phyloP scores from a whole-genome alignment of 257 asterid genomes.

The Verbascum thapsus region DNA sequence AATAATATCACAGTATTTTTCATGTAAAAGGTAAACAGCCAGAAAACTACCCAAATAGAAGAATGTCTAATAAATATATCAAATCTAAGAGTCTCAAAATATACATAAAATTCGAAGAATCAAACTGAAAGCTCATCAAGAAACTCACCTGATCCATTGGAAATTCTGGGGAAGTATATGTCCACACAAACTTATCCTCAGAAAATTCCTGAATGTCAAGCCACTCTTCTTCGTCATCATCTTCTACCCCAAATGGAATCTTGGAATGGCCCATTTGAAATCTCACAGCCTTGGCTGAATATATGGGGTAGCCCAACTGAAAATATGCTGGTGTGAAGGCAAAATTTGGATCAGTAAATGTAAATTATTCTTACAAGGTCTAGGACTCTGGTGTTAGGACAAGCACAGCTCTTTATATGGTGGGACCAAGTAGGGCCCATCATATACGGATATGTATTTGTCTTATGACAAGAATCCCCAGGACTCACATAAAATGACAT shows the following conservation, averaged over 20 bases:
- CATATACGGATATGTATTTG: too few relatives aligned
- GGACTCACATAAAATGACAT: too few relatives aligned
- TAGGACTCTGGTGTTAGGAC: too few relatives aligned
- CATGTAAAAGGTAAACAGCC: too few relatives aligned
- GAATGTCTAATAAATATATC: too few relatives aligned
- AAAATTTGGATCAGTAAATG: constrained; percentile 28
- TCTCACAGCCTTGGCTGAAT: constrained; percentile 74
- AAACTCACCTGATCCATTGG: constrained; percentile 69
- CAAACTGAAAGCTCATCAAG: not conserved
- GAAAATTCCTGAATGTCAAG: constrained; percentile 33
- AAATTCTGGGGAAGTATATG: constrained; percentile 64
- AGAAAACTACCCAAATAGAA: too few relatives aligned
- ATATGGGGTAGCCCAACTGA: constrained; percentile 75
- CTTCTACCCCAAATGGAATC: constrained; percentile 35
- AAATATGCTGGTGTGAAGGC: constrained; percentile 60
- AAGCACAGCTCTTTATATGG: too few relatives aligned
- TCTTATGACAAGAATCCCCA: too few relatives aligned
- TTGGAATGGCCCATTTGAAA: constrained; percentile 63
- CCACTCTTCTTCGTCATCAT: constrained; percentile 31
- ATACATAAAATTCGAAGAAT: not conserved
- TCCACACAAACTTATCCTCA: constrained; percentile 58
- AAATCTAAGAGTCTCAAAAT: too few relatives aligned
- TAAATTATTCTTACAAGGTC: not conserved
- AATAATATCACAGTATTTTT: too few relatives aligned
- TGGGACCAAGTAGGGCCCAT: too few relatives aligned